Base-by-base conservation (phyloP, 1,139 yeast species). In the Kodamaea sp. region DNA sequence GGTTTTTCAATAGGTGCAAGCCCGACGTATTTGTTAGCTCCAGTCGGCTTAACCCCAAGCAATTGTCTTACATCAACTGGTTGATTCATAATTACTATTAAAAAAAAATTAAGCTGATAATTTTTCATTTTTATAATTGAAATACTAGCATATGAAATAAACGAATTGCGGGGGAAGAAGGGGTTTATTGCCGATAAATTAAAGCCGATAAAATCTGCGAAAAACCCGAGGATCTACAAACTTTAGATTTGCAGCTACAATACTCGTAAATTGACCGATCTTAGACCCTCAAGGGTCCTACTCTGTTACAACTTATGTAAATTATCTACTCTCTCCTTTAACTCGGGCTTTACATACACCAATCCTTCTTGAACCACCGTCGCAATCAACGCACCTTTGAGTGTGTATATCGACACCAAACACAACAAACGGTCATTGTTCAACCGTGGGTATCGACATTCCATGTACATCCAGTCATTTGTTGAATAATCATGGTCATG, bases 291-390 rank as follows among this genome's bases (percentile, higher is more conserved):
- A 5, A 15, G 11, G 23, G 34, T 9, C 22, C 24, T 26, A 11
- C 12, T 25, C 10, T 7, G 5, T 8, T 25, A 37, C 3, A 31
- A 20, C 25, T 32, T 34, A 34, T 37, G 30, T 36, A 42, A 33
- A 4, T 33, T 44, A 24, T 36, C 37, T 34, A 60, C 56, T 30
- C 45, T 45, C 20, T 61, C 61, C 25, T 61, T 53, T 20, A 65
- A 46, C 9, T 39, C 42, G 37, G 56, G 50, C 3, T 58, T 55
- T 31, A 68, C 48, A 33, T 51, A 60, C 4, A 62, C 56, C 35
- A 68, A 54, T 1, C 66, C 74, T 48, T 70, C 76, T 49, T 70
- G 75, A 23, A 50, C 49, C 7, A 67, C 55, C 6, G 60, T 57
- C 34, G 64, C 65, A 26, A 67, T 57, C 50, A 60, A 48, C 26